Evolutionary conservation across 2,329 filamentous ascomycete genomes (phyloP), one percentile per base, ranked within the genome.

Genomic region (Colletotrichum chlorophyti): DNA sequence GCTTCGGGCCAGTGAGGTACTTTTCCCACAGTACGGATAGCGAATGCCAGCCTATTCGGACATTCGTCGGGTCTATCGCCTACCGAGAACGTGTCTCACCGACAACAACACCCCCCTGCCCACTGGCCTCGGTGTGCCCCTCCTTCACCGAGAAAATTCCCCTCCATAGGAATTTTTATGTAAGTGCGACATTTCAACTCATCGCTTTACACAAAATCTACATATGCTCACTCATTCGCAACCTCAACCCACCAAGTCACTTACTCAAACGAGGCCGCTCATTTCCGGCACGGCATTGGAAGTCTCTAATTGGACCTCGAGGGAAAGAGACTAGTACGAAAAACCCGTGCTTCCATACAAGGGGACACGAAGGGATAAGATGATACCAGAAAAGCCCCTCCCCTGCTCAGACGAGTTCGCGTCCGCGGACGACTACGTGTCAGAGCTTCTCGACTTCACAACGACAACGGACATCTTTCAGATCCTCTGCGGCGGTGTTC

Each of bases 401-500:
- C 93, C 93, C 1, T 84, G 91, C 68, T 80, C 84, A 29, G 80
- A 86, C 47, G 84, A 85, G 66, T 97, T 94, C 79, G 70, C 78
- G 32, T 85, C 84, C 40, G 76, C 86, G 6, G 91, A 97, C 43
- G 83, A 87, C 50, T 99, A 97, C 72, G 83, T 97, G 45, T 81
- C 91, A 23, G 87, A 87, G 15, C 83, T 98, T 11, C 80, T 98
- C 23, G 71, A 85, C 17, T 97, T 98, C 67, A 84, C 88, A 2
- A 87, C 87, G 6, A 87, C 86, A 2, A 91, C 90, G 41, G 84
- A 88, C 51, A 80, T 92, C 1, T 93, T 97, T 65, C 90, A 91
- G 64, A 91, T 91, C 23, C 82, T 99, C n/a, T 97, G 93, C 70
- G 95, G 95, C 51, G 93, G 94, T n/a, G 91, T 98, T 1, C 95